Percentiles rank a stretch among this genome's conserved stretches.
Conservation (phyloP, 176 grass and related monocot genomes). For the Zea mays region Zm-B73-REFERENCE-NAM-5.0 NC_050098.1:154069501-154070000, state of each 20-base stretch:
- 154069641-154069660: slow-evolving; percentile 10
- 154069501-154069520: background rate
- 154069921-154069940: slow-evolving; percentile 18
- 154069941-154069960: too few relatives aligned
- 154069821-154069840: slow-evolving; percentile 31
- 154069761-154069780: background rate
- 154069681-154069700: background rate
- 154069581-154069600: background rate
- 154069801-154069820: background rate
- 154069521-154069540: slow-evolving; percentile 26
- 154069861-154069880: background rate
- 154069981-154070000: too few relatives aligned
- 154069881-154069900: background rate
- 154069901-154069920: background rate
- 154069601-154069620: background rate
- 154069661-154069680: background rate
- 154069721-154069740: background rate
- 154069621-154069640: background rate
- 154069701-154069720: background rate
- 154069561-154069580: background rate
- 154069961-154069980: too few relatives aligned
- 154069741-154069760: too few relatives aligned
- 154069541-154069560: slow-evolving; percentile 13
- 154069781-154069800: slow-evolving; percentile 18
- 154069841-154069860: slow-evolving; percentile 1